Evolutionary conservation across 1,139 yeast genomes (phyloP), one percentile per base, ranked within the genome.

Genomic region (Saccharomyces hybrid): DNA sequence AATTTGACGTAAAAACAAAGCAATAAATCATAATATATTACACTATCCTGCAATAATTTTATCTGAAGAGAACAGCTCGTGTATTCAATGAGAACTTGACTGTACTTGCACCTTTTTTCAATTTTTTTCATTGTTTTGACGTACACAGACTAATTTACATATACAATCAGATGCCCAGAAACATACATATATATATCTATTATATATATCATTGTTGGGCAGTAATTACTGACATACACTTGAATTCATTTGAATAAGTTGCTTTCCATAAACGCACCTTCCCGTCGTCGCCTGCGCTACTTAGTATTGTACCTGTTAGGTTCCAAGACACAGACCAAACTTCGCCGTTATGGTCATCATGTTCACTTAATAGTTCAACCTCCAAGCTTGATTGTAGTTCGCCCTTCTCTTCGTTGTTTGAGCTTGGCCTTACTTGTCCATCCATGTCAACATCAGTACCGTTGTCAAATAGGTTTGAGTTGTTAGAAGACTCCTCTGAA

Each of bases 281-380:
- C 4, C 97, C 98, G 67, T 93, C 99, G 67, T 91, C 97, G 12
- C 99, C 99, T 2, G 97, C 90, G 51, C 95, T 86, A 58, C 96
- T 87, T 59, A 93, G 74, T 12, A 93, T 85, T 0, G 99, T 89
- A 2, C 97, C 99, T 0, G 98, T 89, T 52, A 86, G 71, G 67
- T 93, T 93, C 98, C 98, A 93, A 42, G 88, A 81, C 5, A 93
- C 98, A 51, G 91, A 79, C 99, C 99, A 93, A 1, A 93, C 96
- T 71, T 93, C 98, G 60, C 86, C 86, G 58, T 82, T 80, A 68
- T 89, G 96, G 65, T 88, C 96, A 60, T 79, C 83, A 56, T 83
- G 82, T 57, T 79, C 79, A 50, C 82, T 78, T 28, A 83, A 62
- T 34, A 81, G 69, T 59, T 79, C 82, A 4, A 83, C 78, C 3